phyloP scores from a whole-genome alignment of 495 filamentous ascomycete species.

The Rusavskia elegans region DNA sequence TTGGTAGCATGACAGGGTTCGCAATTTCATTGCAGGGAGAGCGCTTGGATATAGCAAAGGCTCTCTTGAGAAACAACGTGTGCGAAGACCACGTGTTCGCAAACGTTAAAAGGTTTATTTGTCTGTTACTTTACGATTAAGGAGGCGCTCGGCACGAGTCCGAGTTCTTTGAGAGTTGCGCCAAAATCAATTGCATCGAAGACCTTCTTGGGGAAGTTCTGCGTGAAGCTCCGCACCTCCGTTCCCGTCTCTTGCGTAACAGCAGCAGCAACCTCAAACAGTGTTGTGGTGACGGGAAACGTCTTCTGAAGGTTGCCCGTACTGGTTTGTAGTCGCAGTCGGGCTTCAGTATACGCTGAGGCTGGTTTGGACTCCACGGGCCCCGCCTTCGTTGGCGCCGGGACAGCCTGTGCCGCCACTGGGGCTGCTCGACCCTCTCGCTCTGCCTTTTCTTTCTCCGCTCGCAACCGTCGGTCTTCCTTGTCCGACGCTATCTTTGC shows the following conservation, averaged over 20 bases:
- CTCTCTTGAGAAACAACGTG: too few species aligned
- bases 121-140: slow-evolving; percentile 35
- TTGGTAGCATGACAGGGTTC: too few species aligned
- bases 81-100: too few species aligned
- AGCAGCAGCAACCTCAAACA: slow-evolving; percentile 80
- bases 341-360: slow-evolving; percentile 57
- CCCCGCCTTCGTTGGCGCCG: slow-evolving; percentile 23
- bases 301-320: slow-evolving; percentile 66
- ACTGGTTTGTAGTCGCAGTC: slow-evolving; percentile 65
- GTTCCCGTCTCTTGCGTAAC: slow-evolving; percentile 47
- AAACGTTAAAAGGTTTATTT: neutral
- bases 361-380: slow-evolving; percentile 38
- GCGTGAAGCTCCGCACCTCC: slow-evolving; percentile 58
- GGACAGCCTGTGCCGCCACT: slow-evolving; percentile 22
- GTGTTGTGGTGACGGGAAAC: slow-evolving; percentile 67
- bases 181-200: slow-evolving; percentile 72
- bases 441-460: slow-evolving; percentile 70
- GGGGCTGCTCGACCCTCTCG: slow-evolving; percentile 54
- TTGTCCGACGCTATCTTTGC: slow-evolving; percentile 87
- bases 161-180: slow-evolving; percentile 82
- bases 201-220: slow-evolving; percentile 74
- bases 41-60: too few species aligned
- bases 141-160: slow-evolving; percentile 74
- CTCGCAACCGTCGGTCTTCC: slow-evolving; percentile 63
- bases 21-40: too few species aligned